Conservation (phyloP, 139 green algal species). For the Edaphochlamys debaryana region DNA sequence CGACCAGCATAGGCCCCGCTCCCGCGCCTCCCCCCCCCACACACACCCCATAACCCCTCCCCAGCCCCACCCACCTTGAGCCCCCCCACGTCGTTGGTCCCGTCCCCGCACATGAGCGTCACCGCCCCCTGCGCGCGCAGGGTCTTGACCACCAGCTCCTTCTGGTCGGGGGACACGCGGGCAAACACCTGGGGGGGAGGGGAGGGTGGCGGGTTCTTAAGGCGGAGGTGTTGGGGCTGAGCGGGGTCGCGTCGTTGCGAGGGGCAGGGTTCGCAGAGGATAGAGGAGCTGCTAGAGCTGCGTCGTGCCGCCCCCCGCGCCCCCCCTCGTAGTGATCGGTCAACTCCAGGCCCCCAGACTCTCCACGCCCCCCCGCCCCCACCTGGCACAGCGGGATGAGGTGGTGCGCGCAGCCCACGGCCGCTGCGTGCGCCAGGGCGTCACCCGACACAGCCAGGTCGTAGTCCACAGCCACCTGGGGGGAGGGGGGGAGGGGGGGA, state of each 20-base stretch:
- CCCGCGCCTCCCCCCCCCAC: too few species aligned
- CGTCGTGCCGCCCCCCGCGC: too few species aligned
- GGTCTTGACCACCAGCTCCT: slow-evolving; percentile 96
- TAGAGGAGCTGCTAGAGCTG: too few species aligned
- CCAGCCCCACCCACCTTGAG: slow-evolving; percentile 89
- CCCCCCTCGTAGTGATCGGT: too few species aligned
- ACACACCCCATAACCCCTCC: too few species aligned
- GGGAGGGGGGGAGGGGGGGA: background rate
- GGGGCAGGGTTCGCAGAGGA: too few species aligned
- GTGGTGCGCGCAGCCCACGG: slow-evolving; percentile 36
- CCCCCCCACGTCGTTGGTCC: slow-evolving; percentile 98
- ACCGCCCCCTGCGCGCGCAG: slow-evolving; percentile 68
- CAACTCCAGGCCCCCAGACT: too few species aligned
- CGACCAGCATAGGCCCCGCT: too few species aligned
- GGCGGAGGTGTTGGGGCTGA: background rate
- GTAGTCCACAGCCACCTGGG: slow-evolving; percentile 74
- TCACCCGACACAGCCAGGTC: slow-evolving; percentile 92
- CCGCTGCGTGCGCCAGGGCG: slow-evolving; percentile 78
- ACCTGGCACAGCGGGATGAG: slow-evolving; percentile 79
- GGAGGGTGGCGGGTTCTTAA: too few species aligned
- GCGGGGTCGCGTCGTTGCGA: background rate
- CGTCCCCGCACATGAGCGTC: slow-evolving; percentile 97
- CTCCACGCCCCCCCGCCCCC: too few species aligned
- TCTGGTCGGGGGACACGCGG: slow-evolving; percentile 93
- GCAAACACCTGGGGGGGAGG: slow-evolving; percentile 82